phyloP scores from a whole-genome alignment of 164 flowering plant species.

The Platanus orientalis region DNA sequence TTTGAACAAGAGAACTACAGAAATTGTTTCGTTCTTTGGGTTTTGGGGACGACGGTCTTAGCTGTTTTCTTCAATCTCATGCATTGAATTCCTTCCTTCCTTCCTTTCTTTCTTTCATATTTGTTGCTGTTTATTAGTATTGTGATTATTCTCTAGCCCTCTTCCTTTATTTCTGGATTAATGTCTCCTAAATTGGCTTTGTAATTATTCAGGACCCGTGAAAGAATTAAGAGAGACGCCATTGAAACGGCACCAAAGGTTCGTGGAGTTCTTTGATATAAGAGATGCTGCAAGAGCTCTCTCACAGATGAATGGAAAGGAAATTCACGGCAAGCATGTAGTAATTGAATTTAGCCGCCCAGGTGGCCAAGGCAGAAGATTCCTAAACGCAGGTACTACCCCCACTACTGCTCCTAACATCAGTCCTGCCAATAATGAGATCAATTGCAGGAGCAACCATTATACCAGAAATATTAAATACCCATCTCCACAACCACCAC shows the following conservation, averaged over 20 bases:
- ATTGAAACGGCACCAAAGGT: conserved; percentile 54
- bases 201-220: conserved; percentile 58
- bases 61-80: too few relatives aligned
- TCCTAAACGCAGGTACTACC: conserved; percentile 9
- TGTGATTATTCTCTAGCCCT: not conserved
- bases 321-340: conserved; percentile 49
- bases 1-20: too few relatives aligned
- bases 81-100: not conserved
- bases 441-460: too few relatives aligned
- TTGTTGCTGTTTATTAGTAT: not conserved
- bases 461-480: not conserved
- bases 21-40: not conserved
- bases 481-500: conserved; percentile 12
- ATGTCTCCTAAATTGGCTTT: too few relatives aligned
- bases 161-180: not conserved
- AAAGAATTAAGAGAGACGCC: conserved; percentile 88
- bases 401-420: not conserved
- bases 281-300: conserved; percentile 72
- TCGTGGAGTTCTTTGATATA: conserved; percentile 73
- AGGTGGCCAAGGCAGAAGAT: conserved; percentile 50
- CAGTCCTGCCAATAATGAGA: conserved; percentile 26
- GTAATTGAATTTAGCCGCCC: conserved; percentile 78
- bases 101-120: not conserved
- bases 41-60: too few relatives aligned
- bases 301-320: conserved; percentile 62